These are phyloP conservation scores for Spizellomyces sp. DNA, from an alignment of 192 early-diverging fungal genomes.

Conservation along the genomic window DNA sequence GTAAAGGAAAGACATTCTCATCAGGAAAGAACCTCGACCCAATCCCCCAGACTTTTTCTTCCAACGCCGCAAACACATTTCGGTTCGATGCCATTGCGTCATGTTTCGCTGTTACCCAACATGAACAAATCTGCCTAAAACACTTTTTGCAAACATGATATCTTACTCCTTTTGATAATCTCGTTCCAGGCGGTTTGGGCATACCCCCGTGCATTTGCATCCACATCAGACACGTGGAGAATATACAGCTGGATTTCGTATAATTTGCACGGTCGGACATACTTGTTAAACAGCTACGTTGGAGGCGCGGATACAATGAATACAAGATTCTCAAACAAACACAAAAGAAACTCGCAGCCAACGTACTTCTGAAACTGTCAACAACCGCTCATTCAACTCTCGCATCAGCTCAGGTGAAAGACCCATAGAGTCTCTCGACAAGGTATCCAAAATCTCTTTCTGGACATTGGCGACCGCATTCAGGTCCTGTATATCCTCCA, in stretches of 20 bases:
- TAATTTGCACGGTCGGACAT: conserved; percentile 26
- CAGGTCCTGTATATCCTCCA: background rate
- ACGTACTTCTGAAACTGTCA: conserved; percentile 10
- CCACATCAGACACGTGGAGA: conserved; percentile 25
- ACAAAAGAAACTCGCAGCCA: background rate
- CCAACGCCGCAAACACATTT: conserved; percentile 25
- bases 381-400: background rate
- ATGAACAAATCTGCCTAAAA: background rate
- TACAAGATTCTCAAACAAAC: background rate
- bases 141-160: background rate
- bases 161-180: conserved; percentile 32
- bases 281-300: conserved; percentile 30
- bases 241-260: conserved; percentile 32
- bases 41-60: conserved; percentile 31
- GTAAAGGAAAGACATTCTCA: conserved; percentile 42
- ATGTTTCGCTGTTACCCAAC: background rate
- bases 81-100: conserved; percentile 15
- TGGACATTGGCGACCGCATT: conserved; percentile 4
- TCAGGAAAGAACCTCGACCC: conserved; percentile 31
- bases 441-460: background rate
- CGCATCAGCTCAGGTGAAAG: background rate
- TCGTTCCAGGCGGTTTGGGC: conserved; percentile 14
- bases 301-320: background rate
- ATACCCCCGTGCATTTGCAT: conserved; percentile 2
- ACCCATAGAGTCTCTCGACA: background rate